Evolutionary conservation across 106 monocot genomes (phyloP).

Genomic region (Dendrobium chrysotoxum): DNA sequence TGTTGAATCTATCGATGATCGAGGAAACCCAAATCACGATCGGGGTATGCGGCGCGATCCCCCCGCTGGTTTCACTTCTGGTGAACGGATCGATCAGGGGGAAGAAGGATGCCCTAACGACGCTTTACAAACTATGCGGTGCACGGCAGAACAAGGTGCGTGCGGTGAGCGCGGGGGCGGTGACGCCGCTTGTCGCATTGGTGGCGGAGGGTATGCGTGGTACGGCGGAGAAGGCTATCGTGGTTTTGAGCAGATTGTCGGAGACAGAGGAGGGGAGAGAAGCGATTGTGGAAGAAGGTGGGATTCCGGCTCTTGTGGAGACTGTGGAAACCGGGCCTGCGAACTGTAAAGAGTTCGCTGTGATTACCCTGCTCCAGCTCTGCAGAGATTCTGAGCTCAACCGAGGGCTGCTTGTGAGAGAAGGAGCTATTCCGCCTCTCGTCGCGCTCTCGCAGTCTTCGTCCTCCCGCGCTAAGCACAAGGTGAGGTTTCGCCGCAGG

Average conservation of each 20-base stretch:
- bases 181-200: slow-evolving; percentile 38
- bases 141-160: slow-evolving; percentile 50
- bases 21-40: slow-evolving; percentile 46
- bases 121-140: slow-evolving; percentile 51
- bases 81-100: slow-evolving; percentile 36
- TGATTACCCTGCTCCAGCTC: slow-evolving; percentile 65
- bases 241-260: slow-evolving; percentile 42
- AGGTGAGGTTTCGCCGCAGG: slow-evolving; percentile 29
- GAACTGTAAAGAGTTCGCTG: slow-evolving; percentile 70
- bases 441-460: slow-evolving; percentile 69
- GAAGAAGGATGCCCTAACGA: slow-evolving; percentile 75
- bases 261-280: slow-evolving; percentile 36
- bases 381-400: slow-evolving; percentile 44
- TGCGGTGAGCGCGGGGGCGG: slow-evolving; percentile 52
- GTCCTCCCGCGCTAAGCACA: slow-evolving; percentile 56
- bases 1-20: slow-evolving; percentile 55
- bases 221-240: slow-evolving; percentile 56
- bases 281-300: slow-evolving; percentile 49
- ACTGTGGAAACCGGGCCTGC: slow-evolving; percentile 60
- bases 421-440: slow-evolving; percentile 87
- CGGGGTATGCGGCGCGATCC: slow-evolving; percentile 56
- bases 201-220: slow-evolving; percentile 34
- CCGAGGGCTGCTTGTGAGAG: slow-evolving; percentile 58
- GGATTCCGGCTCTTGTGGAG: slow-evolving; percentile 65
- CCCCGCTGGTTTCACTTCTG: slow-evolving; percentile 47